Conservation (phyloP, 106 monocot genomes). For the Acanthochlamys bracteata region DNA sequence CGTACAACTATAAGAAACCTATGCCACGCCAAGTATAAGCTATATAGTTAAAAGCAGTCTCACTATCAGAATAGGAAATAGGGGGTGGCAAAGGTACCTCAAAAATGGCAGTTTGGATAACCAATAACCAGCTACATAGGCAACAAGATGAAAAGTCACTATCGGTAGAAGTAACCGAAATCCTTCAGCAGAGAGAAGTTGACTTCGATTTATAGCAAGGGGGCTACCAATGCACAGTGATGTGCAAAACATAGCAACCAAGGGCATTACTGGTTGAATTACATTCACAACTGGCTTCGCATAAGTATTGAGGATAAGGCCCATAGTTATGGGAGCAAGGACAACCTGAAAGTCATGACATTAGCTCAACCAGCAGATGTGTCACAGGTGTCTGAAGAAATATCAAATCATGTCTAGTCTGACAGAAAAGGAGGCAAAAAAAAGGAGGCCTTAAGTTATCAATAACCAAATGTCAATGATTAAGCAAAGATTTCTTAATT, state of each 20-base stretch:
- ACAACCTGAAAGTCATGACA: constrained; percentile 52
- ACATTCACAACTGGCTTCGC: constrained; percentile 70
- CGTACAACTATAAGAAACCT: not conserved
- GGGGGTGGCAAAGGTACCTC: constrained; percentile 32
- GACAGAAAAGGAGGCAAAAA: not conserved
- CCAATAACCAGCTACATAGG: constrained; percentile 87
- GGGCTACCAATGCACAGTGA: constrained; percentile 97
- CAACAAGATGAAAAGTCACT: constrained; percentile 73
- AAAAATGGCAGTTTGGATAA: constrained; percentile 60
- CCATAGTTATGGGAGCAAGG: constrained; percentile 63
- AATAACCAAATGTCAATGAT: too few species aligned
- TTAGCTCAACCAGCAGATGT: not conserved
- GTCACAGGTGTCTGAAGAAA: too few species aligned
- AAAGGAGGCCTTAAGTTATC: not conserved
- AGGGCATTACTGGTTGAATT: constrained; percentile 89
- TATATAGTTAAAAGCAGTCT: too few species aligned
- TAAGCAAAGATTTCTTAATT: too few species aligned
- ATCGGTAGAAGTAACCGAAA: constrained; percentile 67
- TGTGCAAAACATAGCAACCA: constrained; percentile 94
- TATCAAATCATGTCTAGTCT: too few species aligned
- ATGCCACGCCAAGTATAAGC: not conserved
- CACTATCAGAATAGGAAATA: not conserved
- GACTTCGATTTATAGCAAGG: constrained; percentile 78
- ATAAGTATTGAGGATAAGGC: constrained; percentile 84
- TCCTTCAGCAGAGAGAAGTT: constrained; percentile 72